Evolutionary conservation across 768 basidiomycete species (phyloP).

Genomic region (Clitopilus passeckerianus): DNA sequence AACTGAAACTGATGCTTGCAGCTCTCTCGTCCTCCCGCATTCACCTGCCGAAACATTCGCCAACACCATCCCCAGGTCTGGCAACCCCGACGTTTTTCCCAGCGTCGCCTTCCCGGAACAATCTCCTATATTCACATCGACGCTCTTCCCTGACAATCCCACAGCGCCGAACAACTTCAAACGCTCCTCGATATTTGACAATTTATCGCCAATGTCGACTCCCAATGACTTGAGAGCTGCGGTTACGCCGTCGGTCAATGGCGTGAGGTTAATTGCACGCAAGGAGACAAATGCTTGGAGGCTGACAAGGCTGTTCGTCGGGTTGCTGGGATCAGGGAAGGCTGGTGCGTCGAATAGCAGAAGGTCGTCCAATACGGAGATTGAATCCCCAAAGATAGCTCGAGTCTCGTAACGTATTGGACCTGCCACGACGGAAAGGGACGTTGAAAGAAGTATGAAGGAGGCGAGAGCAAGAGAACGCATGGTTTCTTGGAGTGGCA

Average conservation of each 20-base stretch:
- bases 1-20: conserved; percentile 12
- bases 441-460: conserved; percentile 1
- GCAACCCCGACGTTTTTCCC: conserved; percentile 20
- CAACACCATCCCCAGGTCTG: conserved; percentile 28
- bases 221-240: conserved; percentile 20
- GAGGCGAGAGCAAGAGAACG: not conserved
- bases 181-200: conserved; percentile 21
- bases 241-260: conserved; percentile 16
- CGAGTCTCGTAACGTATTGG: conserved; percentile 10
- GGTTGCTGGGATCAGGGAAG: conserved; percentile 28
- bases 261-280: conserved; percentile 19
- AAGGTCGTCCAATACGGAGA: conserved; percentile 24
- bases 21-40: conserved; percentile 15
- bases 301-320: conserved; percentile 22
- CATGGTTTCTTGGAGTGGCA: not conserved
- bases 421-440: conserved; percentile 2
- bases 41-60: conserved; percentile 25
- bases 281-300: conserved; percentile 32
- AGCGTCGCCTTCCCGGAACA: conserved; percentile 21
- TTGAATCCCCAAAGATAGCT: conserved; percentile 10
- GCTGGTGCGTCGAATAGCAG: conserved; percentile 35
- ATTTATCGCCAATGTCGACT: conserved; percentile 22
- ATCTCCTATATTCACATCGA: conserved; percentile 24
- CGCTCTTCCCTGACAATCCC: conserved; percentile 25
- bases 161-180: conserved; percentile 27